Evolutionary conservation across 192 early-diverging fungal species (phyloP).

Genomic region (Coemansia pectinata): DNA sequence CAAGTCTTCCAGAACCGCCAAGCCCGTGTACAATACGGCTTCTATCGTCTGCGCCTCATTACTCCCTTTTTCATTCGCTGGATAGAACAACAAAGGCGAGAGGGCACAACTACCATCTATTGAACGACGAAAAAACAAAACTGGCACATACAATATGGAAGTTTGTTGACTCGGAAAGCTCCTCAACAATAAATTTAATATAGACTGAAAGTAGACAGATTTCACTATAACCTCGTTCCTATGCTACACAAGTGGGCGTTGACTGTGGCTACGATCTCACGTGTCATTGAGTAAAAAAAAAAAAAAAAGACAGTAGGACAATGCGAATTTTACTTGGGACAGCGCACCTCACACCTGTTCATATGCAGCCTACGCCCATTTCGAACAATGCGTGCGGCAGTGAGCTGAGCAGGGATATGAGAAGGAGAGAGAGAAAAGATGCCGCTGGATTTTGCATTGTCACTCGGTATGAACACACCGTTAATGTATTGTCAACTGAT

Average conservation of each 20-base stretch:
- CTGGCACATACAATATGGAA: background rate
- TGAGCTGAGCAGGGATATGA: background rate
- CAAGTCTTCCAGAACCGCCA: background rate
- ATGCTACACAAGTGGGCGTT: background rate
- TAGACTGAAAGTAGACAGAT: background rate
- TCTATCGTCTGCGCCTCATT: background rate
- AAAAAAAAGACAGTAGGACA: background rate
- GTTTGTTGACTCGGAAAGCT: background rate
- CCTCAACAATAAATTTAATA: background rate
- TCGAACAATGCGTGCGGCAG: background rate
- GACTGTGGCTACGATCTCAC: background rate
- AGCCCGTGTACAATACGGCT: constrained; percentile 1
- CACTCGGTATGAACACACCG: background rate
- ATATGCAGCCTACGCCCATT: background rate
- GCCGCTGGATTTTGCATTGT: background rate
- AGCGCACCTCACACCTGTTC: background rate
- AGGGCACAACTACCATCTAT: background rate
- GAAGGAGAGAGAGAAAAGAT: background rate
- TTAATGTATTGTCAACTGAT: background rate
- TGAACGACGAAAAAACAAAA: background rate
- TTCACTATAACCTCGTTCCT: background rate
- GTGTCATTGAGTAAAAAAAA: background rate
- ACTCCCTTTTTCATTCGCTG: background rate
- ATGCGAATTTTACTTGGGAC: background rate
- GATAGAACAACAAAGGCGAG: background rate